These are phyloP conservation scores for Paraglomus occultum DNA, from an alignment of 192 early-diverging fungal species.

Conservation along the genomic window DNA sequence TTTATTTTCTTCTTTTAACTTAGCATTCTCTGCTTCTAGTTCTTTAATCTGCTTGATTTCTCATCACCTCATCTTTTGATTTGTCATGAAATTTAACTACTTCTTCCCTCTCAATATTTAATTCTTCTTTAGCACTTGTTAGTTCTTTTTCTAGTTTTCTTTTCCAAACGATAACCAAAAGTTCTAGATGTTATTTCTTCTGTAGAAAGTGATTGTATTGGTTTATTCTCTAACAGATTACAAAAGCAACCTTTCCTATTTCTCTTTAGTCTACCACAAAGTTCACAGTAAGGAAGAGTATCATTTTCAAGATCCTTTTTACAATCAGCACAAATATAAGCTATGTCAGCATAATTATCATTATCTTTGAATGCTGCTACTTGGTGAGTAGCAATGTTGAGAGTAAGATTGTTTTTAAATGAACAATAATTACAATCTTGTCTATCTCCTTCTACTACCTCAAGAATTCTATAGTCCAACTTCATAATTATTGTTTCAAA, in stretches of 20 bases:
- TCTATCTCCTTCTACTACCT: slow-evolving; percentile 18
- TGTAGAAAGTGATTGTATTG: too few species aligned
- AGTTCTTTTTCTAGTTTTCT: too few species aligned
- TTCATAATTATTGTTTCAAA: slow-evolving; percentile 17
- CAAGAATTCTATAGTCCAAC: slow-evolving; percentile 21
- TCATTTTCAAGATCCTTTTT: too few species aligned
- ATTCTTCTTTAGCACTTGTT: slow-evolving; percentile 7
- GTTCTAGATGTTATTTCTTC: too few species aligned
- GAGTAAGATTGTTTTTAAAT: neutral
- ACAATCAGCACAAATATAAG: too few species aligned
- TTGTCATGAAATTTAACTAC: slow-evolving; percentile 12
- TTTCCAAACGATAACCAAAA: too few species aligned
- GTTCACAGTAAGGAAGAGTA: too few species aligned
- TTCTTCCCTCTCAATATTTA: slow-evolving; percentile 15
- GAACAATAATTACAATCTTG: slow-evolving; percentile 23
- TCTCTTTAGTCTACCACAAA: too few species aligned
- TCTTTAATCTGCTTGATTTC: slow-evolving; percentile 1
- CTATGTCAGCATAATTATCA: too few species aligned
- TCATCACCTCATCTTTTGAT: neutral
- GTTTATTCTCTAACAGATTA: too few species aligned
- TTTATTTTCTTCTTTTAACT: slow-evolving; percentile 4
- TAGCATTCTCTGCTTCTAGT: neutral
- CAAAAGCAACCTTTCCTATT: too few species aligned
- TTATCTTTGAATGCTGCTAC: too few species aligned
- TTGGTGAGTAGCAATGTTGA: slow-evolving; percentile 16